A percentile compares a stretch with the other conserved stretches of the same genome.
Conservation (phyloP, 2,329 filamentous ascomycete species). For the Colletotrichum chlorophyti region DNA sequence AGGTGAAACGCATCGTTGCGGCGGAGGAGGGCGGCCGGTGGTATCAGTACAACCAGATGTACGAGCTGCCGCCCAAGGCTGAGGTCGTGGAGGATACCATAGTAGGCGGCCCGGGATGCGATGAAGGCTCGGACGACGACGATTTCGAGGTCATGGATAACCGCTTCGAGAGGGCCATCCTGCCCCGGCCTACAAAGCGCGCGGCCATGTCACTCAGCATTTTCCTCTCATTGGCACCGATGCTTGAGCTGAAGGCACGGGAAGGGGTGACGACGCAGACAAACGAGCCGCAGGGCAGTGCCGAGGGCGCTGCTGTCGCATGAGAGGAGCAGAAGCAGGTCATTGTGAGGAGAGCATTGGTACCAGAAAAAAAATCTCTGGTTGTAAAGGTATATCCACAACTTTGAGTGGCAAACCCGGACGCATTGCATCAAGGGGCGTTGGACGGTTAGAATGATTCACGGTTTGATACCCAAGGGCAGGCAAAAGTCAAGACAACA, state of each 20-base stretch:
- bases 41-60: slow-evolving; percentile 65
- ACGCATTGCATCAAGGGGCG: slow-evolving; percentile 6
- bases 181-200: slow-evolving; percentile 51
- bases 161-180: slow-evolving; percentile 61
- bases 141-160: slow-evolving; percentile 65
- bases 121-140: slow-evolving; percentile 41
- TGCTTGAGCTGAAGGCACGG: slow-evolving; percentile 61
- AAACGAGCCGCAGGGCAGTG: slow-evolving; percentile 38
- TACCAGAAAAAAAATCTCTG: background rate
- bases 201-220: slow-evolving; percentile 63
- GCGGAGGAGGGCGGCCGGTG: slow-evolving; percentile 46
- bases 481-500: background rate
- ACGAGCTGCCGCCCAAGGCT: slow-evolving; percentile 48
- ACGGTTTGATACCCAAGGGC: slow-evolving; percentile 21
- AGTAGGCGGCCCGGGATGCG: slow-evolving; percentile 37
- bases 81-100: slow-evolving; percentile 51
- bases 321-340: background rate
- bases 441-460: background rate
- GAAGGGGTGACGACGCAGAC: slow-evolving; percentile 56
- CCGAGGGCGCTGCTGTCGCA: slow-evolving; percentile 18
- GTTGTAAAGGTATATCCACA: background rate
- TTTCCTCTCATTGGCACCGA: slow-evolving; percentile 60
- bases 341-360: background rate
- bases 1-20: slow-evolving; percentile 61
- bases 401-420: background rate